phyloP scores from a whole-genome alignment of 768 basidiomycete species.

The Hirschioporus abietinus region DNA sequence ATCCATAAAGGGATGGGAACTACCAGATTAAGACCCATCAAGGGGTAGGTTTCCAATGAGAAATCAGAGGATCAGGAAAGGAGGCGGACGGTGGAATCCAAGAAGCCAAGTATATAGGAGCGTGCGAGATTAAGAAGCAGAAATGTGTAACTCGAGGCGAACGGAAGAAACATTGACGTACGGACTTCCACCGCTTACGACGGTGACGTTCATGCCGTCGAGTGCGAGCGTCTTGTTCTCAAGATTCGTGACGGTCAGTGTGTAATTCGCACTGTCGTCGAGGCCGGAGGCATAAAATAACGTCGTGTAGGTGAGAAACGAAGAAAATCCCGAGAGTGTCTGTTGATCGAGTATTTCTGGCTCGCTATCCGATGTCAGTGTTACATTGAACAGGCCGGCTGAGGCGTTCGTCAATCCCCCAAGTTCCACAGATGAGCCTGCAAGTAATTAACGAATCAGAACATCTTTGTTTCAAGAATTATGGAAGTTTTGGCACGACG shows the following conservation, averaged over 20 bases:
- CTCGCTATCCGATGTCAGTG: background rate
- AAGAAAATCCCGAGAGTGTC: background rate
- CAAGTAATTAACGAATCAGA: background rate
- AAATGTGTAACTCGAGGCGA: background rate
- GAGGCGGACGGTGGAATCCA: background rate
- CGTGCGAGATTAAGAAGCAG: background rate
- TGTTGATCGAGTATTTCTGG: background rate
- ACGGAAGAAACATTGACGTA: slow-evolving; percentile 4
- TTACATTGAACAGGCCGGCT: slow-evolving; percentile 4
- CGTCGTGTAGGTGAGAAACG: slow-evolving; percentile 43
- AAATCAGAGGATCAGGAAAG: background rate
- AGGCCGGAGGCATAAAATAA: slow-evolving; percentile 63
- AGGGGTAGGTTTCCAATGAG: background rate
- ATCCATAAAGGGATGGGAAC: background rate
- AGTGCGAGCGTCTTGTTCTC: slow-evolving; percentile 47
- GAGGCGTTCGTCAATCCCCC: background rate
- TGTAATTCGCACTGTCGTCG: slow-evolving; percentile 42
- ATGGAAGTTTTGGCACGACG: background rate
- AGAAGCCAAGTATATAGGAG: background rate
- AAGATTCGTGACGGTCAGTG: slow-evolving; percentile 50
- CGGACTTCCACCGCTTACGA: slow-evolving; percentile 22
- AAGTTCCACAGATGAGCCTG: background rate
- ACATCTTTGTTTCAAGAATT: background rate
- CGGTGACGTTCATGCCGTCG: slow-evolving; percentile 47
- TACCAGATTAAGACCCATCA: background rate